phyloP scores from a whole-genome alignment of 2,329 filamentous ascomycete genomes.

The Hirsutella rhossiliensis region DNA sequence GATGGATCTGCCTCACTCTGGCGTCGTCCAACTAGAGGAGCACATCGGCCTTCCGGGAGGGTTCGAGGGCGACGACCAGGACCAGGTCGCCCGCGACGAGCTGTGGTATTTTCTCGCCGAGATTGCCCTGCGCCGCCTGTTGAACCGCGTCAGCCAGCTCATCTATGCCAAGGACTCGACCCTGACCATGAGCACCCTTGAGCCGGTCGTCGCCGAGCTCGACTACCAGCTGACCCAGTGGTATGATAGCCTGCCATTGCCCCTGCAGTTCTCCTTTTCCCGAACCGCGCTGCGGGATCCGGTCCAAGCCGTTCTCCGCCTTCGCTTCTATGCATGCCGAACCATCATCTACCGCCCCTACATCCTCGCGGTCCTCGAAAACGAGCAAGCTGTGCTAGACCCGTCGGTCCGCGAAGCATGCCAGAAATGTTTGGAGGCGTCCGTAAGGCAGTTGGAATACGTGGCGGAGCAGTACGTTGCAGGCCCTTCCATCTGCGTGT shows the following conservation, averaged over 20 bases:
- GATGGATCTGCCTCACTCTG: slow-evolving; percentile 70
- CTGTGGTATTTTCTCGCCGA: slow-evolving; percentile 81
- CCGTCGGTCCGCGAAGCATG: slow-evolving; percentile 65
- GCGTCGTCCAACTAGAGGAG: slow-evolving; percentile 73
- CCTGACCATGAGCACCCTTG: slow-evolving; percentile 59
- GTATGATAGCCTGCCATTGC: slow-evolving; percentile 66
- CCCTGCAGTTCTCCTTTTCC: slow-evolving; percentile 67
- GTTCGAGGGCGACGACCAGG: slow-evolving; percentile 59
- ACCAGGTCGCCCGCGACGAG: slow-evolving; percentile 57
- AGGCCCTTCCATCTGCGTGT: too few species aligned
- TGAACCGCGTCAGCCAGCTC: slow-evolving; percentile 69
- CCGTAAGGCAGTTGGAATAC: slow-evolving; percentile 67
- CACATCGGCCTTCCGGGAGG: slow-evolving; percentile 66
- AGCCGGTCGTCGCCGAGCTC: slow-evolving; percentile 67
- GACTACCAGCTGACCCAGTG: slow-evolving; percentile 76
- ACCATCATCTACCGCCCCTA: slow-evolving; percentile 82
- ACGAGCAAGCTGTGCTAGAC: slow-evolving; percentile 61
- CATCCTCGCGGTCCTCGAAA: slow-evolving; percentile 67
- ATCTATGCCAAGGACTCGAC: slow-evolving; percentile 66
- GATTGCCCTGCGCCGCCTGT: slow-evolving; percentile 63
- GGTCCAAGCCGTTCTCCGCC: slow-evolving; percentile 65
- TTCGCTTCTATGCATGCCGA: slow-evolving; percentile 74
- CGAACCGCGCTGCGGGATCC: slow-evolving; percentile 56
- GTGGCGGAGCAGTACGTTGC: slow-evolving; percentile 59
- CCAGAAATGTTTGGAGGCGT: slow-evolving; percentile 70